These are phyloP conservation scores for Lathyrus aphaca DNA, from an alignment of 306 rosid genomes.

Conservation along the genomic window DNA sequence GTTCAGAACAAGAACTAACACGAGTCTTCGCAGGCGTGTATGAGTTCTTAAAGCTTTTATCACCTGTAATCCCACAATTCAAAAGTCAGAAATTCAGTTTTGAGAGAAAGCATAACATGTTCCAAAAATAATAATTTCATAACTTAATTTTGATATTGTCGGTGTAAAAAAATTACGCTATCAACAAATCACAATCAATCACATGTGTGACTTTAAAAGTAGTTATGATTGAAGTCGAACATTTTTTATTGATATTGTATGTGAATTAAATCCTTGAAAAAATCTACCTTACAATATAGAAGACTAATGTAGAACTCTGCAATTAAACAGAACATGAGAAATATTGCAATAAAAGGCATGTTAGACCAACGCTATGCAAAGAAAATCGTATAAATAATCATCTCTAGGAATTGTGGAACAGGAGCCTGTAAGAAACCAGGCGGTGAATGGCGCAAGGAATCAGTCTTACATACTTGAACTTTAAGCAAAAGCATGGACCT, in stretches of 20 bases:
- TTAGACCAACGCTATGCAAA: neutral
- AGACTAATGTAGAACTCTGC: constrained; percentile 6
- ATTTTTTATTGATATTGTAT: no score
- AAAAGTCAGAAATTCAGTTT: constrained; percentile 25
- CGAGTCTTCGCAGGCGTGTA: constrained; percentile 70
- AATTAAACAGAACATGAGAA: constrained; percentile 15
- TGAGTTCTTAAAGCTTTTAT: constrained; percentile 88
- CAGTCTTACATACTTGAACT: neutral
- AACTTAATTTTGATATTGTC: no score
- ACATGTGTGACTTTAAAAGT: no score
- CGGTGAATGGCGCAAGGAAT: neutral
- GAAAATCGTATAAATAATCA: constrained; percentile 8
- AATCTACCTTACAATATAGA: constrained; percentile 11
- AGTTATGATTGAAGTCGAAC: no score
- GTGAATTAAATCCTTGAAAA: neutral
- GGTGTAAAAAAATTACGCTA: no score
- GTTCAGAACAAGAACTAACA: constrained; percentile 63
- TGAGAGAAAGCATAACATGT: constrained; percentile 4
- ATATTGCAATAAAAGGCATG: constrained; percentile 1
- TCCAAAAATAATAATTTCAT: neutral
- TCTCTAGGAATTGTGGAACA: constrained; percentile 3
- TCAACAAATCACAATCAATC: no score
- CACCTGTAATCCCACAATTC: constrained; percentile 63
- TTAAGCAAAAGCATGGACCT: neutral
- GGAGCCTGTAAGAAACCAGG: neutral